Evolutionary conservation across 2,329 filamentous ascomycete genomes (phyloP), one percentile per base, ranked within the genome.

Genomic region (Aureobasidium sp.): DNA sequence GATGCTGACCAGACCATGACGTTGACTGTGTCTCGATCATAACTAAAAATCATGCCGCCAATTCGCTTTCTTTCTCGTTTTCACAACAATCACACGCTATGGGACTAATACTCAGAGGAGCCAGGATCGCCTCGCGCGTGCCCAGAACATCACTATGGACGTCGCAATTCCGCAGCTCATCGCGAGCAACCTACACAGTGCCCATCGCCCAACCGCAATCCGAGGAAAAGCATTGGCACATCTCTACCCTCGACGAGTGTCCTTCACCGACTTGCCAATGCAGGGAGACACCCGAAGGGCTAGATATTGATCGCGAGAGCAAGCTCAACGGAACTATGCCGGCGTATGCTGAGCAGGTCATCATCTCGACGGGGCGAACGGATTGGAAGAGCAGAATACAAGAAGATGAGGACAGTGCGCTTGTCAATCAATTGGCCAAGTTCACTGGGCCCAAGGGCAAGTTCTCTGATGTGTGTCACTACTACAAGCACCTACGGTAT

Each of bases 311-410:
- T 70, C 80, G 82, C 67, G 81, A 83, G 64, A 83, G 83, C 42
- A 79, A 82, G 21, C 77, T 97, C 47, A 87, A 89, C 70, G 89
- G 89, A 13, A 87, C 88, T 5, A 92, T 96, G 76, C 80, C 88
- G 2, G 78, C 81, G 1, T 96, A 96, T 71, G 81, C 86, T 1
- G 87, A 95, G 73, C 91, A 97, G 67, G 83, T 97, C 3, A 75
- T 97, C 11, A 80, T 97, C 15, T 92, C 88, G 65, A 96, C 91
- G 0, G 91, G 90, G 5, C 84, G 85, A 64, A 76, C 81, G 34
- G 89, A 96, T 75, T 97, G 92, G 92, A 79, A 81, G 32, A 92
- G 88, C 69, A 83, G 84, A 62, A 95, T 97, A 65, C 91, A 96
- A 71, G 86, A 96, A 48, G 91, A 95, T 63, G 84, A 87, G 16